Evolutionary conservation across 306 rosid species (phyloP).

Genomic region (Cucurbita maxima): DNA sequence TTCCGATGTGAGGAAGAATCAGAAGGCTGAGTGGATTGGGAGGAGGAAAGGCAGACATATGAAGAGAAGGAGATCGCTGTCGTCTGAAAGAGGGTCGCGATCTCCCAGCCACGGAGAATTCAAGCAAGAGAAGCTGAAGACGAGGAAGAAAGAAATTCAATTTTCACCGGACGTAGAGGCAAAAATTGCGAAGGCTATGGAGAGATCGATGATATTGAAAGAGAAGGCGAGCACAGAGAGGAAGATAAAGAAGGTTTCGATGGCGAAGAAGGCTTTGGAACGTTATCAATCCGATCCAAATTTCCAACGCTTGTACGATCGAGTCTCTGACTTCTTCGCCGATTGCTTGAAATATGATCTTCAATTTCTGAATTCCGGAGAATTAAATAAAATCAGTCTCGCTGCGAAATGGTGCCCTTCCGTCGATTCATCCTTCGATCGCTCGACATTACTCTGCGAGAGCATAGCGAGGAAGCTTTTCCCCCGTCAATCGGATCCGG

Average conservation of each 20-base stretch:
- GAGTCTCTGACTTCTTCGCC: conserved; percentile 38
- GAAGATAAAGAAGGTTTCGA: conserved; percentile 22
- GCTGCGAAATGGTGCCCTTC: conserved; percentile 86
- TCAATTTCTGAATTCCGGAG: conserved; percentile 18
- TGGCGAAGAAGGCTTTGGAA: conserved; percentile 44
- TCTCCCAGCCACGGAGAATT: background rate
- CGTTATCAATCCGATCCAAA: conserved; percentile 21
- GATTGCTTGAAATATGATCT: conserved; percentile 36
- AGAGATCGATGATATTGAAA: conserved; percentile 10
- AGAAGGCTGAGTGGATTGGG: conserved; percentile 16
- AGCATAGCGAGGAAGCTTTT: conserved; percentile 45
- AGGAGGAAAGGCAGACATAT: background rate
- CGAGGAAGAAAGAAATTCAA: background rate
- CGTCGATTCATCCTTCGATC: conserved; percentile 49
- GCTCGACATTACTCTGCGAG: conserved; percentile 43
- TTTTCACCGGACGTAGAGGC: background rate
- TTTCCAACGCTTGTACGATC: conserved; percentile 28
- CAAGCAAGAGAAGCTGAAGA: background rate
- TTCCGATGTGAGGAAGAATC: conserved; percentile 13
- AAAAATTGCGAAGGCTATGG: background rate
- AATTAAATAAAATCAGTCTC: conserved; percentile 20
- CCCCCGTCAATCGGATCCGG: conserved; percentile 24
- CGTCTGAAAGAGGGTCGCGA: background rate
- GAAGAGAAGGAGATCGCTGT: background rate
- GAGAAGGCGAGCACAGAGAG: conserved; percentile 23